Conservation (phyloP, 2,329 filamentous ascomycete genomes). For the Ophiostoma ulmi region DNA sequence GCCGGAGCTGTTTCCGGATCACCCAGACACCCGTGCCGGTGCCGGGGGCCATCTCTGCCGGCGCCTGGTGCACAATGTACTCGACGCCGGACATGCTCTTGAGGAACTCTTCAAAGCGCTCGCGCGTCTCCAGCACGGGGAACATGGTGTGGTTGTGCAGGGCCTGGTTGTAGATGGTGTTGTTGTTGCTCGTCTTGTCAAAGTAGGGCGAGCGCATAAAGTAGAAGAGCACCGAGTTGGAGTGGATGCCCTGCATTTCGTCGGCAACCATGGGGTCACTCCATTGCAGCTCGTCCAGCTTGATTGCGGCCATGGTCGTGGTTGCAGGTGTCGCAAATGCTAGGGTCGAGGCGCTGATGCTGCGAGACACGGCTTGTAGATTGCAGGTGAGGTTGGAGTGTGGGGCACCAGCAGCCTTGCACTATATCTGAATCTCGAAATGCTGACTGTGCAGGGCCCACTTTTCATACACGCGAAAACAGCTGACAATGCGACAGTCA, state of each 20-base stretch:
- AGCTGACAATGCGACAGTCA: background rate
- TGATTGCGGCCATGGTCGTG: conserved; percentile 28
- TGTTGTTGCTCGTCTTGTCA: conserved; percentile 63
- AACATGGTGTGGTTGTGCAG: conserved; percentile 56
- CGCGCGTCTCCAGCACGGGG: conserved; percentile 54
- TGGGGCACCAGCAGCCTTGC: background rate
- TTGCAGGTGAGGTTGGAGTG: conserved; percentile 2
- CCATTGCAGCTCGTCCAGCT: conserved; percentile 65
- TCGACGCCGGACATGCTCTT: conserved; percentile 62
- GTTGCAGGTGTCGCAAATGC: background rate
- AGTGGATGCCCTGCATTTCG: conserved; percentile 54
- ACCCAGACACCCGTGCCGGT: conserved; percentile 62
- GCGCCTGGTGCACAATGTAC: conserved; percentile 61
- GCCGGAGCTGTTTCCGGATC: conserved; percentile 61
- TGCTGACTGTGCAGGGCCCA: conserved; percentile 1
- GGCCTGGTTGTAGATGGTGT: conserved; percentile 57
- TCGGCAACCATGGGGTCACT: conserved; percentile 47
- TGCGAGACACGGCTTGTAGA: background rate
- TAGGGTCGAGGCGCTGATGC: background rate
- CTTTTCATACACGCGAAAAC: background rate
- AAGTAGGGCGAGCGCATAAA: conserved; percentile 64
- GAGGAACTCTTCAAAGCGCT: conserved; percentile 58
- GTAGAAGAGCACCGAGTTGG: conserved; percentile 62
- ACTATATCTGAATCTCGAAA: background rate
- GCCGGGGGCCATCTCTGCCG: conserved; percentile 58